Base-by-base conservation (phyloP, 2,329 filamentous ascomycete genomes). In the Aureobasidium pullulans region DNA sequence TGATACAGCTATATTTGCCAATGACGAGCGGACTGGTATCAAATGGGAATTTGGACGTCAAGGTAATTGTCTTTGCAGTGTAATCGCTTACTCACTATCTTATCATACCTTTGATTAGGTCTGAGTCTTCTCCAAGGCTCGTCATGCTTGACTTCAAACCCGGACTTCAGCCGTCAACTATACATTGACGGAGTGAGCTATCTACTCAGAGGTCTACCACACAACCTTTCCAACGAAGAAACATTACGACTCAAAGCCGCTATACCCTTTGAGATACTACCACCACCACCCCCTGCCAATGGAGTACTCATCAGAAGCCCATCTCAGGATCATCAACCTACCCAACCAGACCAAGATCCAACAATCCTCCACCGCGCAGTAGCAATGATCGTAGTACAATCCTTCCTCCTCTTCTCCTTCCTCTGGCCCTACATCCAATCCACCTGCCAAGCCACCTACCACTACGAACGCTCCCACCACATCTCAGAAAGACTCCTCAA, bases 401-500 rank as follows among this genome's bases (percentile, higher is more conserved):
- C 84, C 1, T 84, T 88, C 64, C 69, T 89, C 5, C 64, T 86
- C 7, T 60, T 84, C 29, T 82, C 85, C 57, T 77, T 87, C 49
- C 62, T 87, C 15, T 69, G 86, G 10, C 85, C 86, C 1, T 87
- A 86, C 66, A 66, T 85, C 34, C 78, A 82, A 63, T 66, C 79
- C 4, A 69, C 87, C 11, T 64, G 85, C 13, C 75, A 76, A 15
- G 71, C 79, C 15, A 76, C 80, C 15, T 85, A 84, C 62, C 75
- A 79, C 50, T 85, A 86, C 63, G 87, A 91, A 68, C 80, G 84
- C 15, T 79, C 84, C 64, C 82, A 90, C 71, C 82, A 81, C 62
- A 76, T 91, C 61, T 84, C 80, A 0, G 81, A 85, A 66, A 79
- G 80, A 28, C 62, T 86, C 1, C 70, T 86, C 16, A 75, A 76